phyloP scores from a whole-genome alignment of 2,329 filamentous ascomycete species.

The Fusarium dimerum region DNA sequence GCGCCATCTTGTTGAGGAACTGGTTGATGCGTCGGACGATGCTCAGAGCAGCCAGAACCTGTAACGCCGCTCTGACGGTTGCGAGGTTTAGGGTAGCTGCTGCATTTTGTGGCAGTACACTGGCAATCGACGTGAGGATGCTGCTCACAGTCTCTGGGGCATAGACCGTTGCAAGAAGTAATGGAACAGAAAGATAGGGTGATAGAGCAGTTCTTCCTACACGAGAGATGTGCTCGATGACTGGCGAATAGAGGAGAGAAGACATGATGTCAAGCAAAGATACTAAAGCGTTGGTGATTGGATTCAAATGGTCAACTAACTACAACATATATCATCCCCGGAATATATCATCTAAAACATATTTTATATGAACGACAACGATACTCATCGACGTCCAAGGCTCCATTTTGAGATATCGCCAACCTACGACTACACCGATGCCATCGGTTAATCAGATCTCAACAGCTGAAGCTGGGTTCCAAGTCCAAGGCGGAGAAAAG shows the following conservation, averaged over 20 bases:
- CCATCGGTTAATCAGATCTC: not conserved
- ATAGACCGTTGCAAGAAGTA: slow-evolving; percentile 16
- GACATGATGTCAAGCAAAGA: slow-evolving; percentile 12
- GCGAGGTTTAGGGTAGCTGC: slow-evolving; percentile 8
- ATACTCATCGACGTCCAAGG: no score
- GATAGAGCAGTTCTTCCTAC: slow-evolving; percentile 13
- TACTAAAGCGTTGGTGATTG: no score
- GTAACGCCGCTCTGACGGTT: slow-evolving; percentile 7
- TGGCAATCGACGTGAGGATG: slow-evolving; percentile 7
- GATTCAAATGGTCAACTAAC: no score
- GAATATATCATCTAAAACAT: not conserved
- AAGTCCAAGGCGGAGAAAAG: not conserved
- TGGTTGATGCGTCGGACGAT: slow-evolving; percentile 26
- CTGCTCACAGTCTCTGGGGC: slow-evolving; percentile 14
- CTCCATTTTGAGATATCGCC: not conserved
- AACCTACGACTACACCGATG: not conserved
- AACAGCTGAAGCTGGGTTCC: not conserved
- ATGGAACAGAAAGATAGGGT: slow-evolving; percentile 18
- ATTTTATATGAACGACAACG: no score
- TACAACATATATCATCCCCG: not conserved
- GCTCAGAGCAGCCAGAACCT: slow-evolving; percentile 26
- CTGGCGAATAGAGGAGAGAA: slow-evolving; percentile 24
- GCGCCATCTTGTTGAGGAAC: slow-evolving; percentile 28
- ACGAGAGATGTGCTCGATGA: slow-evolving; percentile 4
- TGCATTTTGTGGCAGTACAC: slow-evolving; percentile 6